phyloP scores from a whole-genome alignment of 78 protist genomes.

The Pelomyxa schiedti region DNA sequence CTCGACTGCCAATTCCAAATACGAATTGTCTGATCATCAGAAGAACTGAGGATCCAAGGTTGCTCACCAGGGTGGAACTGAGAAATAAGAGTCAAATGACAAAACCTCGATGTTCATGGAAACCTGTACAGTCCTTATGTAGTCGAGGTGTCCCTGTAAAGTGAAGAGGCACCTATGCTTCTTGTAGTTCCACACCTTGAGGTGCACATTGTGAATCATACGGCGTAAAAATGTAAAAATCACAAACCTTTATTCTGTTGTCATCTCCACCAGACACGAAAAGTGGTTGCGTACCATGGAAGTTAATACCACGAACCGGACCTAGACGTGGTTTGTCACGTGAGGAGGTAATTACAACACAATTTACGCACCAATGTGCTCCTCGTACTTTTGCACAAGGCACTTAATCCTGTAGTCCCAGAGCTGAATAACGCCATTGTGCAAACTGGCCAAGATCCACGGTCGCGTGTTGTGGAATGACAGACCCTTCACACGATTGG shows the following conservation, averaged over 20 bases:
- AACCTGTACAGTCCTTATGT: conserved; percentile 94
- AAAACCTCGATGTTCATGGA: conserved; percentile 26
- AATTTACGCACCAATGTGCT: conserved; percentile 92
- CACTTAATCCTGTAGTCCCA: conserved; percentile 96
- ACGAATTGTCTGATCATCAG: conserved; percentile 96
- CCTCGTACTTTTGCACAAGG: conserved; percentile 89
- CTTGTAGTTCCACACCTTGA: conserved; percentile 99
- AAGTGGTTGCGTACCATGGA: conserved; percentile 93
- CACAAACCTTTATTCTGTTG: conserved; percentile 89
- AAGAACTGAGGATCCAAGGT: conserved; percentile 94
- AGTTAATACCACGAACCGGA: conserved; percentile 96
- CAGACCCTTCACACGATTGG: conserved; percentile 80
- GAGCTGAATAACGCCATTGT: conserved; percentile 92
- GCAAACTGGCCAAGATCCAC: conserved; percentile 89
- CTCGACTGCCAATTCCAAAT: conserved; percentile 99
- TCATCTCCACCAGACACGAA: conserved; percentile 99
- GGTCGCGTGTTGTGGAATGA: conserved; percentile 95
- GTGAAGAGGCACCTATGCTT: conserved; percentile 89
- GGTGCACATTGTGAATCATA: no score
- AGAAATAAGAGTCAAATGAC: background rate
- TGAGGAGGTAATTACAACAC: no score
- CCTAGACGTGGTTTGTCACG: conserved; percentile 44
- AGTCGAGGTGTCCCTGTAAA: conserved; percentile 92
- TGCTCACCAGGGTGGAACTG: conserved; percentile 39
- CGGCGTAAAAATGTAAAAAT: background rate